These are phyloP conservation scores for Trichoderma guizhouense DNA, from an alignment of 2,329 filamentous ascomycete species.

Conservation along the genomic window DNA sequence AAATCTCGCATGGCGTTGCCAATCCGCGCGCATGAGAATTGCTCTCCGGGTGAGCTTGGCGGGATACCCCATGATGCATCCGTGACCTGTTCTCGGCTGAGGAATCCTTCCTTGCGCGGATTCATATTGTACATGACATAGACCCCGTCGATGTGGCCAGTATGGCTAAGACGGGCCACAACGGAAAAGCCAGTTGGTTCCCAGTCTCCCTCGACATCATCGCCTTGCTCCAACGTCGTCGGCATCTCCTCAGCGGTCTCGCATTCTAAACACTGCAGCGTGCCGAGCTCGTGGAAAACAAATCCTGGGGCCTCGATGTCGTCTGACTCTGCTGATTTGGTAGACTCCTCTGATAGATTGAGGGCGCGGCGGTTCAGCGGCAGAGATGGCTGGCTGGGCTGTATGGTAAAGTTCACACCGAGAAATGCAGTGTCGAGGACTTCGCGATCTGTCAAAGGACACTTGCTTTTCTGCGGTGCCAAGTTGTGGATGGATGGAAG, in stretches of 20 bases:
- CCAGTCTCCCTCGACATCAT: not conserved
- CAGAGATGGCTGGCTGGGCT: not conserved
- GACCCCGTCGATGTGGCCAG: not conserved
- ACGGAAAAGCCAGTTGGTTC: not conserved
- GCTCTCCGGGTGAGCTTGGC: not conserved
- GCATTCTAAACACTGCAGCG: constrained; percentile 6
- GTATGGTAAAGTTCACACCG: not conserved
- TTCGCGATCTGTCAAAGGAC: not conserved
- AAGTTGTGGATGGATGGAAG: not conserved
- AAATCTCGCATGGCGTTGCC: not conserved
- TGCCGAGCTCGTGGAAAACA: constrained; percentile 10
- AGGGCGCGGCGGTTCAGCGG: constrained; percentile 3
- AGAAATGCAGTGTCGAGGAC: not conserved
- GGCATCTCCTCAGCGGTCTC: not conserved
- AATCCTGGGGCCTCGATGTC: constrained; percentile 4
- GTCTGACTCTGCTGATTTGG: not conserved
- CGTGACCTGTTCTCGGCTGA: not conserved
- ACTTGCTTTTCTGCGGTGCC: not conserved
- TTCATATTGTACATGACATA: constrained; percentile 5
- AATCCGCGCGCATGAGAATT: constrained; percentile 11
- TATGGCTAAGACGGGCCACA: not conserved
- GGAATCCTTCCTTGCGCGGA: not conserved
- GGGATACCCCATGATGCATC: not conserved
- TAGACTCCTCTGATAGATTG: constrained; percentile 2
- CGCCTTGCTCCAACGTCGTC: not conserved